Evolutionary conservation across 2,329 filamentous ascomycete species (phyloP), one percentile per base, ranked within the genome.

Genomic region (Arthrobotrys musiformis): DNA sequence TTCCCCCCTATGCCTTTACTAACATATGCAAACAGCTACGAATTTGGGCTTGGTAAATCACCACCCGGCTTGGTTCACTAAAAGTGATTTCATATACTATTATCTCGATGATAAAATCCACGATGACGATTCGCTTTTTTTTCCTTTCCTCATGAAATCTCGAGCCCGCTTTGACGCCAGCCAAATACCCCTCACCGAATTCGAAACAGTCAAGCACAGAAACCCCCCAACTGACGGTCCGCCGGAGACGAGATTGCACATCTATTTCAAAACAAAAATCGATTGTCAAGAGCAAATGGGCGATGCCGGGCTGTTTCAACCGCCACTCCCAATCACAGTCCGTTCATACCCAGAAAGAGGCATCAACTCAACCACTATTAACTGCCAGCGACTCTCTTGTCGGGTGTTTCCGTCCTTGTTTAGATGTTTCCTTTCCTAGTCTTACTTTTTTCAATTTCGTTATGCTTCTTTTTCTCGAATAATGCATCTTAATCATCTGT

Each of bases 31-130:
- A 82, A 77, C 79, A 94, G 92, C 90, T 94, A 84, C 94, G 93
- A 89, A 90, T 94, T 84, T 94, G 92, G 92, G 92, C 92, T 7
- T 58, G 54, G 79, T 93, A 83, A n/a, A 54, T 44, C 56, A 28
- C 17, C n/a, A 56, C 37, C 17, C n/a, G 11, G 13, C 33, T 17
- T 22, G 15, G 9, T 24, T 58, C 54, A 19, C 50, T 28, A 56
- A 15, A 22, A 35, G 50, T 35, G 50, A 35, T 56, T 69, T 63
- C 64, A 78, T 73, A 56, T 78, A 79, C 8, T 77, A 80, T 44
- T 72, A 79, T 67, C 77, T 70, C 13, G 79, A 72, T 30, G 73
- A 79, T 58, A 79, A 70, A n/a, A 30, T 56, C 30, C 17, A 58
- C 19, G 79, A 78, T 78, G 69, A 70, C 63, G 70, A 78, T 40